Evolutionary conservation across 2,329 filamentous ascomycete genomes (phyloP).

Genomic region (Orbilia oligospora): DNA sequence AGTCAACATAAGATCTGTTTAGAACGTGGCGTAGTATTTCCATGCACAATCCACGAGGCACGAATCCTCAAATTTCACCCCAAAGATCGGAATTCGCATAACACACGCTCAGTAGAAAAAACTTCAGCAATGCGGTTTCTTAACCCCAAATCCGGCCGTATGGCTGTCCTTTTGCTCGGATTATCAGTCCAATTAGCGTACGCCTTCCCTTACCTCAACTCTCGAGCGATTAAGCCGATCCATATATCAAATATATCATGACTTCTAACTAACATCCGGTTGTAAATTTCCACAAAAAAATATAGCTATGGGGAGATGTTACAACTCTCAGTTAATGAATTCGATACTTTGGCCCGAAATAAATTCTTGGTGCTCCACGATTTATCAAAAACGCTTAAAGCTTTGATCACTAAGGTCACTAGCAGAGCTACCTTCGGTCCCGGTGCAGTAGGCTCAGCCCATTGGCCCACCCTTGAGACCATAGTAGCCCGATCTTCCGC

Average conservation of each 20-base stretch:
- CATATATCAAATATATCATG: no score
- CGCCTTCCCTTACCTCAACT: neutral
- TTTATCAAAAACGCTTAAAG: neutral
- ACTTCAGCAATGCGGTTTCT: neutral
- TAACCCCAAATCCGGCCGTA: neutral
- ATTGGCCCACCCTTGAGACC: constrained; percentile 6
- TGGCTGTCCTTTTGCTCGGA: neutral
- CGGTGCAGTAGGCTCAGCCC: neutral
- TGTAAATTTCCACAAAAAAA: no score
- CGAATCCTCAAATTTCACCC: neutral
- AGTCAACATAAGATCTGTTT: no score
- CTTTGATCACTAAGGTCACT: constrained; percentile 14
- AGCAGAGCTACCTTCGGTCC: neutral
- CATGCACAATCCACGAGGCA: neutral
- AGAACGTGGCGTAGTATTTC: no score
- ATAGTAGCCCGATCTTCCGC: neutral
- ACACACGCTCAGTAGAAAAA: neutral
- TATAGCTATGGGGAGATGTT: constrained; percentile 3
- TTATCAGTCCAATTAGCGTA: constrained; percentile 3
- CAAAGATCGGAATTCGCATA: neutral
- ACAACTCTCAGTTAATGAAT: constrained; percentile 21
- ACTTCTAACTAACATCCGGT: neutral
- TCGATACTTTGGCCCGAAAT: neutral
- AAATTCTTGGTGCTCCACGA: neutral
- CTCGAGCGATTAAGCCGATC: no score